Evolutionary conservation across 1,284 basidiomycete species (phyloP).

Genomic region (Melampsora americana): DNA sequence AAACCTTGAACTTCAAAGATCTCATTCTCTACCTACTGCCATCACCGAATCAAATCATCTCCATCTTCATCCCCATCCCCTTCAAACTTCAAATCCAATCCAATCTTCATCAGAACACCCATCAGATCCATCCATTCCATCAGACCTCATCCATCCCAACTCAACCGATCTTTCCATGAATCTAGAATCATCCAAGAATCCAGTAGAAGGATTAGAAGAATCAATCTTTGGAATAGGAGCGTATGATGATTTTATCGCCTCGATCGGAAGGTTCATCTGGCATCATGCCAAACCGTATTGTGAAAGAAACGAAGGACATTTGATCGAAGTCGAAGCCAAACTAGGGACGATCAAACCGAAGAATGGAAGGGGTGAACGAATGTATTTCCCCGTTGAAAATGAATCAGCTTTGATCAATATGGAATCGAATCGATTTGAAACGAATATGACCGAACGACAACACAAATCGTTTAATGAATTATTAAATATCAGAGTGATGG

Average conservation of each 20-base stretch:
- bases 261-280: constrained; percentile 82
- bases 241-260: constrained; percentile 85
- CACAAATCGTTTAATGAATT: constrained; percentile 80
- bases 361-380: constrained; percentile 59
- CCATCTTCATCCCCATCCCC: neutral
- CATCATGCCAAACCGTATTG: constrained; percentile 45
- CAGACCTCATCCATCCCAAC: neutral
- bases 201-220: constrained; percentile 62
- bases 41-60: neutral
- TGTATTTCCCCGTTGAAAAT: constrained; percentile 68
- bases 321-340: constrained; percentile 84
- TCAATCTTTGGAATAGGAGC: constrained; percentile 90
- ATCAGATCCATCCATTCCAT: neutral
- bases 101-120: neutral
- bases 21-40: neutral
- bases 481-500: constrained; percentile 70
- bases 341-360: constrained; percentile 74
- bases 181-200: neutral
- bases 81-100: neutral
- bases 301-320: constrained; percentile 34
- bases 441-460: constrained; percentile 83
- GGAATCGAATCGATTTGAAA: constrained; percentile 67
- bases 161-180: neutral
- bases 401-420: constrained; percentile 66
- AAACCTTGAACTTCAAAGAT: neutral